Evolutionary conservation across 2,329 filamentous ascomycete species (phyloP).

Genomic region (Stachybotrys echinatus): DNA sequence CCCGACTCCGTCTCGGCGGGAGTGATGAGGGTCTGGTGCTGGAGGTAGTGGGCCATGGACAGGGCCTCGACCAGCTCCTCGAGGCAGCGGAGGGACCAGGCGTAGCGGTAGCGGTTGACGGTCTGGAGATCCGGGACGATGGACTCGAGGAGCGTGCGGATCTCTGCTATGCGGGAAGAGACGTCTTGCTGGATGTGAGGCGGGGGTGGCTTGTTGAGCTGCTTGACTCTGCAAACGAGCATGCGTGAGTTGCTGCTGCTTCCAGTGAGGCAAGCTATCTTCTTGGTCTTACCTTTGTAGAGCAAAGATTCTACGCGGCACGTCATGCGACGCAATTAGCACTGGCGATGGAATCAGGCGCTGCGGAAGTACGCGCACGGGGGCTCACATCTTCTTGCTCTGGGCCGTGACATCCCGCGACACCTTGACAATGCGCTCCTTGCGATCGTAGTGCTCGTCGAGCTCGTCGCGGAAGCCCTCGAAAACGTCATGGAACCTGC

Average conservation of each 20-base stretch:
- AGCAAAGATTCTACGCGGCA: slow-evolving; percentile 26
- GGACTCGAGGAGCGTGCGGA: slow-evolving; percentile 60
- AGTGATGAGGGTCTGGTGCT: slow-evolving; percentile 68
- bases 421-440: slow-evolving; percentile 84
- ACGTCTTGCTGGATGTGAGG: slow-evolving; percentile 65
- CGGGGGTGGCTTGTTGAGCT: slow-evolving; percentile 58
- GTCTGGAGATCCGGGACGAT: slow-evolving; percentile 71
- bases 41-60: slow-evolving; percentile 83
- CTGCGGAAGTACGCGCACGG: too few relatives aligned
- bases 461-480: slow-evolving; percentile 79
- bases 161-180: slow-evolving; percentile 62
- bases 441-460: slow-evolving; percentile 89
- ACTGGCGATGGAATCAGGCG: background rate
- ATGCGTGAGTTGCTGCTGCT: slow-evolving; percentile 1
- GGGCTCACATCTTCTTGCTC: slow-evolving; percentile 88
- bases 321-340: background rate
- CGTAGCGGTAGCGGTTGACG: slow-evolving; percentile 79
- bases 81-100: slow-evolving; percentile 72
- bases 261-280: too few relatives aligned
- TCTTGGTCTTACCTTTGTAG: slow-evolving; percentile 33
- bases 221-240: slow-evolving; percentile 53
- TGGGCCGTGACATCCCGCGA: slow-evolving; percentile 88
- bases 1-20: slow-evolving; percentile 51
- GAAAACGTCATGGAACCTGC: slow-evolving; percentile 68
- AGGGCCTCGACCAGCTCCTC: slow-evolving; percentile 95